Evolutionary conservation across 2,329 filamentous ascomycete species (phyloP), one percentile per base, ranked within the genome.

Genomic region (Capronia americana): DNA sequence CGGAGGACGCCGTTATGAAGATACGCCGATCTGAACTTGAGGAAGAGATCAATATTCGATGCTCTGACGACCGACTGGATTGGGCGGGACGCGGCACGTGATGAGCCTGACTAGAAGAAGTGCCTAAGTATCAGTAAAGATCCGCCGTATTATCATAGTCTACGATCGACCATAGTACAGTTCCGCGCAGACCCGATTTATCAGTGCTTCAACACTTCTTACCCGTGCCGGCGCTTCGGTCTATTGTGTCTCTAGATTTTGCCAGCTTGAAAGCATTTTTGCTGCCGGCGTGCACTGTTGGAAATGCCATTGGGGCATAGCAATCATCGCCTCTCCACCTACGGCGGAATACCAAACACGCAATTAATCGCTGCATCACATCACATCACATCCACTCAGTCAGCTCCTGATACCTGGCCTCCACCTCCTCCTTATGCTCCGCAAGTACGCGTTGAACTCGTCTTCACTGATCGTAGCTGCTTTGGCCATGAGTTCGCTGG

Each of bases 401-500:
- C 34, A 5, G 14, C 32, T 38, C 32, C 28, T 55, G 41, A 28
- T 58, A 41, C 24, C 28, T 34, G 1, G 54, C 24, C 61, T 59
- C 61, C 10, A 53, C 34, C 5, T 64, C 61, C 44, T 59, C 61
- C 61, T 54, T 58, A 10, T 59, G 32, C 41, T 53, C 20, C n/a
- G 5, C 10, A 64, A 44, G 28, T 58, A 64, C 32, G 20, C 32
- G 44, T 55, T 53, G 55, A 64, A 64, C 23, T 64, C 61, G 3
- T 46, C 61, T 6, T 38, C 34, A 23, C 20, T 44, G 44, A 64
- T 64, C 4, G 28, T 64, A 17, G 32, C 59, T 8, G 61, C 61
- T 20, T 53, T 58, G 12, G 26, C 28, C 55, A 64, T 59, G n/a
- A 64, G 28, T 14, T 41, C 26, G 12, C 34, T 51, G 30, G 54